Base-by-base conservation (phyloP, 148 eudicot genomes). In the Chenopodium formosanum region DNA sequence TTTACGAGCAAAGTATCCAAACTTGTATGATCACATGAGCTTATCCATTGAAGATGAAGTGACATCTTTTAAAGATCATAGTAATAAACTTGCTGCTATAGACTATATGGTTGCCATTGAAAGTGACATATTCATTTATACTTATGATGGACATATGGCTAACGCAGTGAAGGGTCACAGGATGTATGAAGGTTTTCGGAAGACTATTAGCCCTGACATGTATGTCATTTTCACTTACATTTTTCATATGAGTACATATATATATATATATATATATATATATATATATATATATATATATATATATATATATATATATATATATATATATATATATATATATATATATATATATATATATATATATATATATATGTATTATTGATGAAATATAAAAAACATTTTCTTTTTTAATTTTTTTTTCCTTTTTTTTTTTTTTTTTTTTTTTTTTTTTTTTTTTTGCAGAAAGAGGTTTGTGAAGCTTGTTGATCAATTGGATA, bases 121-220 rank as follows among this genome's bases (percentile, higher is more conserved):
- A 14, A 92, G 92, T 20, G 95, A 93, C 70, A 92, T 89, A 9
- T 93, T 93, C 78, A 83, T 87, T 2, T 90, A 91, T 85, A 91
- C 94, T 0, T 93, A 90, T 34, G 91, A 91, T 50, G 97, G 97
- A 78, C 90, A 93, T 67, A 91, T 93, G 97, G 97, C 97, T 2
- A 93, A 93, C 82, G 94, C 90, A 6, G 97, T 93, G 48, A 92
- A 87, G 73, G 97, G 97, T 62, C 97, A 93, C 65, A 50, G 95
- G 70, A 82, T 76, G 81, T 91, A 89, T 58, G 86, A 90, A 82
- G 97, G 93, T 12, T 93, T 91, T 64, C 75, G 85, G 48, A 90
- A 88, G 77, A 93, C 97, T 2, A 90, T 93, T 63, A 90, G 80
- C 77, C 97, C 97, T 16, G 91, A 93, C 84, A 90, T 87, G 97